These are phyloP conservation scores for Neurospora hispaniola DNA, from an alignment of 495 filamentous ascomycete species.

Conservation along the genomic window DNA sequence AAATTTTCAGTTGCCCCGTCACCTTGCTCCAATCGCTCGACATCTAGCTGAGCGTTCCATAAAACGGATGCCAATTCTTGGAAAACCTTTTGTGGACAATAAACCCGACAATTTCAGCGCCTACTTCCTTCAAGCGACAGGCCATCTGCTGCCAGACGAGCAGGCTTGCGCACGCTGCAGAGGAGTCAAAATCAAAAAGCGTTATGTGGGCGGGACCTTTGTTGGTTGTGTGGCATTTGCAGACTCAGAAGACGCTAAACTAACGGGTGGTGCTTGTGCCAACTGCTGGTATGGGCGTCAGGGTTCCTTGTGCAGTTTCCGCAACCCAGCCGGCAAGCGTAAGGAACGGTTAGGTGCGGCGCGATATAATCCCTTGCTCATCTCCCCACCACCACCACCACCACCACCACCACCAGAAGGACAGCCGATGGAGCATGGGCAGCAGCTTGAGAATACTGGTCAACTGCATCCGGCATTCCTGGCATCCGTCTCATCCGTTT, in stretches of 20 bases:
- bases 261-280: slow-evolving; percentile 11
- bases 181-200: not conserved
- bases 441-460: not conserved
- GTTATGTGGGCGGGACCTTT: not conserved
- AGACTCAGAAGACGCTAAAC: not conserved
- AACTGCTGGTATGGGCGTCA: slow-evolving; percentile 16
- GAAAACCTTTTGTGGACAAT: not conserved
- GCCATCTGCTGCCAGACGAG: not conserved
- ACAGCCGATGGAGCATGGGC: not conserved
- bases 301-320: slow-evolving; percentile 11
- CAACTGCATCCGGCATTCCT: not conserved
- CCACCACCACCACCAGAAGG: not conserved
- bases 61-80: slow-evolving; percentile 4
- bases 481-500: not conserved
- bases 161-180: slow-evolving; percentile 8
- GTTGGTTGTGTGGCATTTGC: slow-evolving; percentile 6
- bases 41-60: not conserved
- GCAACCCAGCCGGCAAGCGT: not conserved
- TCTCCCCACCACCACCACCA: no score
- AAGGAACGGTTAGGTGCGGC: no score
- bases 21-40: not conserved
- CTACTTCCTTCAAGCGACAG: slow-evolving; percentile 14
- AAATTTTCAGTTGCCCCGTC: no score
- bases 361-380: no score
- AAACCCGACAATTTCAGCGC: slow-evolving; percentile 9